Conservation (phyloP, 768 basidiomycete species). For the Asterophora lycoperdoides region DNA sequence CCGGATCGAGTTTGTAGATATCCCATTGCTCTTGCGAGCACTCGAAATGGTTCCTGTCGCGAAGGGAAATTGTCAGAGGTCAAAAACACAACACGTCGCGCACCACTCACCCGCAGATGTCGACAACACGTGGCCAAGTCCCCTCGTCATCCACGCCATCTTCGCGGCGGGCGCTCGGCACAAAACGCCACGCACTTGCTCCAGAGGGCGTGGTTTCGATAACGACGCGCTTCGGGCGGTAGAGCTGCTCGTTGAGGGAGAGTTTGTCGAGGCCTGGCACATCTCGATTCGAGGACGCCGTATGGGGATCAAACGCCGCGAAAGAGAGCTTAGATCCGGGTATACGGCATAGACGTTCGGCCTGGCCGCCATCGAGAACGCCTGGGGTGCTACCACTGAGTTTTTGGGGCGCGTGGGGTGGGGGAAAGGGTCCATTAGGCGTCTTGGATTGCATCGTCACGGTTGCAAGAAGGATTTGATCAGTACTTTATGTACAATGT, state of each 20-base stretch:
- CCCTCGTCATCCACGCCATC: slow-evolving; percentile 64
- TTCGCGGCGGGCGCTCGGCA: slow-evolving; percentile 61
- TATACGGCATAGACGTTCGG: slow-evolving; percentile 54
- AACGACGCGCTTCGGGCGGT: slow-evolving; percentile 67
- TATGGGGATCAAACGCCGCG: slow-evolving; percentile 68
- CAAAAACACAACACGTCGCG: not conserved
- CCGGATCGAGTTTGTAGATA: slow-evolving; percentile 75
- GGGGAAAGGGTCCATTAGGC: slow-evolving; percentile 14
- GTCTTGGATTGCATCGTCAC: slow-evolving; percentile 5
- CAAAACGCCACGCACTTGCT: slow-evolving; percentile 67
- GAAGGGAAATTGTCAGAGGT: slow-evolving; percentile 11
- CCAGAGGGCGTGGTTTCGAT: slow-evolving; percentile 61
- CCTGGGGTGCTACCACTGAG: slow-evolving; percentile 55
- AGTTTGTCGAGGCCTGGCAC: slow-evolving; percentile 36
- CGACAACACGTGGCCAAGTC: slow-evolving; percentile 60
- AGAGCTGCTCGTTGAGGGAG: slow-evolving; percentile 42
- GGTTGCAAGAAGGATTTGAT: not conserved
- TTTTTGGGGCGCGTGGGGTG: slow-evolving; percentile 12
- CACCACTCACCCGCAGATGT: slow-evolving; percentile 62
- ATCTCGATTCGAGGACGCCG: slow-evolving; percentile 43
- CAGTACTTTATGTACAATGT: not conserved
- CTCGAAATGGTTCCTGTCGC: slow-evolving; percentile 40
- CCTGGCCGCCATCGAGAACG: slow-evolving; percentile 59
- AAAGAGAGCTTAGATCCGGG: slow-evolving; percentile 62
- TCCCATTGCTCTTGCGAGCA: slow-evolving; percentile 82